Evolutionary conservation across 176 grass and related monocot species (phyloP), one percentile per base, ranked within the genome.

Genomic region (Aegilops sharonensis): DNA sequence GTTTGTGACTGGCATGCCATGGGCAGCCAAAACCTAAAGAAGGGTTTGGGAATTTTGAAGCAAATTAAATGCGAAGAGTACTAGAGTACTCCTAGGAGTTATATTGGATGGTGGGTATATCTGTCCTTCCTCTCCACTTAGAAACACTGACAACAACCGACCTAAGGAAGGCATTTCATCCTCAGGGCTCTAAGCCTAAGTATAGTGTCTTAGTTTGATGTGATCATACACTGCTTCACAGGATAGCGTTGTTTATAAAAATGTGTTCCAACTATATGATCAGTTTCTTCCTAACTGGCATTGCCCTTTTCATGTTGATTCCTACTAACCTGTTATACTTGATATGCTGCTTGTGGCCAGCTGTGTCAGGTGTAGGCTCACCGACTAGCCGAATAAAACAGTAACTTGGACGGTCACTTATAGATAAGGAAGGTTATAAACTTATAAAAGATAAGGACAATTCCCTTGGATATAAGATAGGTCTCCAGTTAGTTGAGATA

Each of bases 401-500:
- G 32, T 35, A 37, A 48, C 42, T 17, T 75, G 72, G 72, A 75
- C 9, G 23, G 9, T 7, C 6, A 75, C 27, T 47, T 75, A 17
- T 42, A 48, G 24, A 74, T 17, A 74, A 27, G n/a, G 70, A 73
- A 45, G 39, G n/a, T 73, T 45, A 14, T 5, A 23, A 45, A 43
- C n/a, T 45, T 73, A 73, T 5, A 23, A 45, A 43, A 25, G 11
- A 25, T 47, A 47, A 72, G 40, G 12, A 48, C 14, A 48, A 17
- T 48, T 48, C 17, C 47, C 71, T 14, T 69, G 20, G 23, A 47
- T 23, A 27, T 74, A 15, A 47, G 40, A 48, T 48, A 15, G 42
- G 42, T 74, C 40, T 74, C 42, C 40, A 74, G 71, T 47, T 73
- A 73, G 71, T 47, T 74, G 71, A 74, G n/a, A 47, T 73, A 73